Percentiles rank a stretch among this genome's conserved stretches.
Evolutionary conservation across 768 basidiomycete species (phyloP).

Genomic region (Lactifluus pinguis): DNA sequence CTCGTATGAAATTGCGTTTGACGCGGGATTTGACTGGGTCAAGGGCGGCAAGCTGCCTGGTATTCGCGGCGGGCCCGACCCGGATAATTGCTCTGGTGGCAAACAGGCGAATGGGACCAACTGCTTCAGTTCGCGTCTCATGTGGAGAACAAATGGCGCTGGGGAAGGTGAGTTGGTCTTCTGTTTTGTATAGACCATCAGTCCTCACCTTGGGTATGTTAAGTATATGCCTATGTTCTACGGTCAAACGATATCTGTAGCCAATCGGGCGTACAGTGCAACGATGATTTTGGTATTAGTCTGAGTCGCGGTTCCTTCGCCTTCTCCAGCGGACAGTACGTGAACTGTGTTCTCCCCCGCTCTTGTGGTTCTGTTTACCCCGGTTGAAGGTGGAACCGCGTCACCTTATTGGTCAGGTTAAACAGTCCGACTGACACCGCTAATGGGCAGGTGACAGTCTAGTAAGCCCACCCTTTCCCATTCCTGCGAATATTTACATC

Average conservation of each 20-base stretch:
- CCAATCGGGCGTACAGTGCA: slow-evolving; percentile 49
- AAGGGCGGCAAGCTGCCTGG: slow-evolving; percentile 76
- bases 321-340: slow-evolving; percentile 57
- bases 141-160: slow-evolving; percentile 59
- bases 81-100: slow-evolving; percentile 63
- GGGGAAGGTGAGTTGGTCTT: slow-evolving; percentile 53
- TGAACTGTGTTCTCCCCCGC: slow-evolving; percentile 14
- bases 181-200: background rate
- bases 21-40: slow-evolving; percentile 55
- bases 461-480: slow-evolving; percentile 36
- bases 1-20: slow-evolving; percentile 69
- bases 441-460: slow-evolving; percentile 67
- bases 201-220: background rate
- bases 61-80: slow-evolving; percentile 55
- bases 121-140: slow-evolving; percentile 66
- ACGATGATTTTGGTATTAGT: slow-evolving; percentile 69
- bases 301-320: slow-evolving; percentile 57
- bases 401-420: slow-evolving; percentile 70
- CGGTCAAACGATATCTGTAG: slow-evolving; percentile 51
- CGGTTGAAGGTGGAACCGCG: slow-evolving; percentile 48
- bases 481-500: background rate
- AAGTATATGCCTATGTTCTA: slow-evolving; percentile 79
- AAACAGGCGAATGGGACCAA: slow-evolving; percentile 49
- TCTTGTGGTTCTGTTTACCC: background rate
- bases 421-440: slow-evolving; percentile 58